A percentile compares a stretch with the other conserved stretches of the same genome.
Evolutionary conservation across 257 asterid species (phyloP).

Genomic region (Solanum boliviense): DNA sequence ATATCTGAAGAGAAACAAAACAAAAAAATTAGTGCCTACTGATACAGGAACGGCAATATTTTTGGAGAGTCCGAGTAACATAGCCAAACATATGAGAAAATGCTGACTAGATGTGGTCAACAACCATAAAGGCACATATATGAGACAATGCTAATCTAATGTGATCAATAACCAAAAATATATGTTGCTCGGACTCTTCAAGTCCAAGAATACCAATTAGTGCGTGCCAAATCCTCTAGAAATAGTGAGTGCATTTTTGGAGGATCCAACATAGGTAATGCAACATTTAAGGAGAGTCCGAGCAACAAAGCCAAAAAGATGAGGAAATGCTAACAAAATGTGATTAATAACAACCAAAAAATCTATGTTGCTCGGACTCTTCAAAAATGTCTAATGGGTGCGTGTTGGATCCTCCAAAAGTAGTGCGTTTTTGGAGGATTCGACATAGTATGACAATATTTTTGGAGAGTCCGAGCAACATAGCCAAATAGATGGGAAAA

Average conservation of each 20-base stretch:
- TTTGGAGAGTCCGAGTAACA: neutral
- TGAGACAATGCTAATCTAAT: neutral
- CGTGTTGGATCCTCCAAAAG: neutral
- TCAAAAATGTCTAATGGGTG: neutral
- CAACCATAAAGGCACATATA: neutral
- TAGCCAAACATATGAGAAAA: neutral
- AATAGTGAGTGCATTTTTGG: neutral
- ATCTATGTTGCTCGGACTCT: neutral
- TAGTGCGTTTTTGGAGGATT: neutral
- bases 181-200: neutral
- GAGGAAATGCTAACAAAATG: neutral
- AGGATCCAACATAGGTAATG: neutral
- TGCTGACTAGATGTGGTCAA: neutral
- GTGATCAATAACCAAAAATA: neutral
- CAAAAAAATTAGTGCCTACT: neutral
- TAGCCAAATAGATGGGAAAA: neutral
- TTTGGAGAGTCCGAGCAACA: neutral
- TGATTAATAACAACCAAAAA: neutral
- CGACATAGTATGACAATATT: neutral
- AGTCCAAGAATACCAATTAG: neutral
- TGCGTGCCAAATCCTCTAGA: neutral
- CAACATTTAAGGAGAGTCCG: neutral
- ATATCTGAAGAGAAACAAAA: slow-evolving; percentile 25
- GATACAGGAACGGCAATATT: neutral
- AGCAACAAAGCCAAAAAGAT: neutral